phyloP scores from a whole-genome alignment of 768 basidiomycete species.

The Rhodotorula paludigena region DNA sequence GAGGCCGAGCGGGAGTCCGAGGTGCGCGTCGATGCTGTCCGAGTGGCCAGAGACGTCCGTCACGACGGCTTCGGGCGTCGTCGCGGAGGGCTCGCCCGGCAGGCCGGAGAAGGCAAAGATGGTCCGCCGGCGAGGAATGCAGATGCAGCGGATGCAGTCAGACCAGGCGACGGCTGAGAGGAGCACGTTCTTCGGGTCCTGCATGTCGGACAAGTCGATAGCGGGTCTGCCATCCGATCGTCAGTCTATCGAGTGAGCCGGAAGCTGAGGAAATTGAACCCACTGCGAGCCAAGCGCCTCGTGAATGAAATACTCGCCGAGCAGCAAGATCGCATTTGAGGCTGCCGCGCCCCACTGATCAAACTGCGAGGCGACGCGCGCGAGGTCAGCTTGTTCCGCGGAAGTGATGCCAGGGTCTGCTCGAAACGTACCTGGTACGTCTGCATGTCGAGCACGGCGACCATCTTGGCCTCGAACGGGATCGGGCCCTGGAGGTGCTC shows the following conservation, averaged over 20 bases:
- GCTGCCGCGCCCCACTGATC: constrained; percentile 27
- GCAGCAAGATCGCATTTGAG: constrained; percentile 25
- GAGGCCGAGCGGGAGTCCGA: constrained; percentile 29
- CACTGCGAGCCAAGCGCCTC: constrained; percentile 28
- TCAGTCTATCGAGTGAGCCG: neutral
- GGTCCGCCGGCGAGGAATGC: constrained; percentile 17
- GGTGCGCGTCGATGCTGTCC: constrained; percentile 14
- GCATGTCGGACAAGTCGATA: constrained; percentile 20
- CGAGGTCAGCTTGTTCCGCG: neutral
- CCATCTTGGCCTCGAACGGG: constrained; percentile 33
- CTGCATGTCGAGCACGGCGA: constrained; percentile 29
- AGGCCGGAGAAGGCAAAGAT: constrained; percentile 20
- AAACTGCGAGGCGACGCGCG: neutral
- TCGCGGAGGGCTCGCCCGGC: constrained; percentile 14
- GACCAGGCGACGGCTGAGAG: constrained; percentile 24
- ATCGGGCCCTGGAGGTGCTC: constrained; percentile 27
- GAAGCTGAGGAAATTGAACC: neutral
- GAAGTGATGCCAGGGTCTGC: neutral
- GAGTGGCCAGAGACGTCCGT: neutral
- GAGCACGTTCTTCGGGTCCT: constrained; percentile 14
- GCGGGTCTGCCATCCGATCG: neutral
- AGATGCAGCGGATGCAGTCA: constrained; percentile 30
- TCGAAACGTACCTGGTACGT: constrained; percentile 22
- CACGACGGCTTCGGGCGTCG: constrained; percentile 3
- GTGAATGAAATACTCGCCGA: constrained; percentile 31